Conservation (phyloP, 495 filamentous ascomycete genomes). For the Mytilinidion resinicola region DNA sequence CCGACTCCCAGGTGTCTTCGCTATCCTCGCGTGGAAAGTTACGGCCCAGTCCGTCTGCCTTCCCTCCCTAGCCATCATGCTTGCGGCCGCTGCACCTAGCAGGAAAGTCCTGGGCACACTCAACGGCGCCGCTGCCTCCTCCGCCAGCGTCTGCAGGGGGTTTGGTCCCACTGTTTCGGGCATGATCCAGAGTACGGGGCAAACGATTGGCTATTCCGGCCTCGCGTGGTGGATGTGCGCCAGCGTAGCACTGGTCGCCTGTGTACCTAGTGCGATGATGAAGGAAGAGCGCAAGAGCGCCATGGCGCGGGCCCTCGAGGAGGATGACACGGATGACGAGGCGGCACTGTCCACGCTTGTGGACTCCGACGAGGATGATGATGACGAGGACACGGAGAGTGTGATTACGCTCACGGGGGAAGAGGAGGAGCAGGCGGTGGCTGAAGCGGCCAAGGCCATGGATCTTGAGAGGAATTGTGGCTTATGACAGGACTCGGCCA, state of each 20-base stretch:
- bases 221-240: constrained; percentile 89
- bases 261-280: constrained; percentile 46
- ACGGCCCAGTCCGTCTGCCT: constrained; percentile 80
- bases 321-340: constrained; percentile 21
- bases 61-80: constrained; percentile 75
- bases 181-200: constrained; percentile 71
- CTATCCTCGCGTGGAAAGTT: constrained; percentile 78
- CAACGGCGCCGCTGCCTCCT: constrained; percentile 88
- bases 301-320: not conserved
- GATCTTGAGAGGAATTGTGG: no score
- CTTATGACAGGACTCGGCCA: no score
- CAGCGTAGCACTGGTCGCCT: constrained; percentile 66
- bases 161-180: constrained; percentile 87
- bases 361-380: constrained; percentile 10
- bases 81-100: constrained; percentile 76
- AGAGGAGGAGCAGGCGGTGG: constrained; percentile 10
- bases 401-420: constrained; percentile 24
- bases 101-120: constrained; percentile 77
- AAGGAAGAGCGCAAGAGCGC: constrained; percentile 25
- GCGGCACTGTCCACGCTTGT: constrained; percentile 10
- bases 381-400: constrained; percentile 4
- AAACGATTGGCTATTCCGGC: constrained; percentile 72
- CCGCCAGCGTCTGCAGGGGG: constrained; percentile 77
- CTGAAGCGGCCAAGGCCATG: no score
- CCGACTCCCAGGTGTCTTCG: constrained; percentile 66